Evolutionary conservation across 208 protist species (phyloP), one percentile per base, ranked within the genome.

Genomic region (Naegleria fowleri): DNA sequence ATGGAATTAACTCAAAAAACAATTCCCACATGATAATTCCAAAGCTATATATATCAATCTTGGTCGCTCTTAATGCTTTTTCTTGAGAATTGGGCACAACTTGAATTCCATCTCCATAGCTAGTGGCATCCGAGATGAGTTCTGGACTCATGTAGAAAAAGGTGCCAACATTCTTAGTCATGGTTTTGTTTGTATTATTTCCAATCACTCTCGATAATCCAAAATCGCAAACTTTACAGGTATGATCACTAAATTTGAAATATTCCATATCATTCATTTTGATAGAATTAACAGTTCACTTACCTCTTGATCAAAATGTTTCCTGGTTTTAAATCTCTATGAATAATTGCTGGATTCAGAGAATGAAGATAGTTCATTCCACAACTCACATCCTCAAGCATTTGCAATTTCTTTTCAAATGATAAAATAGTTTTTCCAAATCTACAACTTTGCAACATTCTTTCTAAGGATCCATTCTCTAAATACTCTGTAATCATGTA

Each of bases 261-360:
- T n/a, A n/a, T n/a, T n/a, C n/a, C n/a, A n/a, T n/a, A n/a, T n/a
- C n/a, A n/a, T n/a, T n/a, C n/a, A n/a, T n/a, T n/a, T n/a, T n/a
- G n/a, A n/a, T n/a, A n/a, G n/a, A n/a, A n/a, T n/a, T n/a, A n/a
- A n/a, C n/a, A n/a, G n/a, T n/a, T n/a, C n/a, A 48, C 55, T 4
- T 29, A 67, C 11, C 11, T 86, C 16, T 38, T 40, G 19, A 29
- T 4, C 55, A 29, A 67, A 67, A 67, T 29, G 41, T 88, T 88
- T 58, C 36, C 84, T 38, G 84, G 84, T 58, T 88, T 88, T 0
- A 88, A 58, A 88, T 88, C 84, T 39, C 84, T 36, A 36, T 88
- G 84, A 58, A 88, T 58, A 38, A 88, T 88, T 4, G 7, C 39
- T 38, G 85, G 85, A 16, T 58, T 13, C 29, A 48, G 39, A 13